phyloP scores from a whole-genome alignment of 345 rosid genomes.

The Gossypium herbaceum region DNA sequence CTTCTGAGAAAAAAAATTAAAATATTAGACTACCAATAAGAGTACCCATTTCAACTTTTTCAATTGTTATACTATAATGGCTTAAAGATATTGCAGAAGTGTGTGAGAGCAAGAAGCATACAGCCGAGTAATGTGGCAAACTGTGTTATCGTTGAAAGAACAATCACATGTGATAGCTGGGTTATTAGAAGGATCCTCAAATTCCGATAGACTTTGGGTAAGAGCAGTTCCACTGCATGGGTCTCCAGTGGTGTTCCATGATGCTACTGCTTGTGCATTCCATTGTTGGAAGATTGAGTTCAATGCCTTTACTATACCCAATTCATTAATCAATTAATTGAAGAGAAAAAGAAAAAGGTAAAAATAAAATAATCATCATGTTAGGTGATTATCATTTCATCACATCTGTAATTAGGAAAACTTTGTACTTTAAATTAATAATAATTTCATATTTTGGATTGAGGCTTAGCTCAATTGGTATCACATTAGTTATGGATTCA shows the following conservation, averaged over 20 bases:
- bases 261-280: conserved; percentile 23
- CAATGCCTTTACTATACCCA: conserved; percentile 31
- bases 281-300: conserved; percentile 47
- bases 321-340: too few species aligned
- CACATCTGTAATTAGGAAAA: too few species aligned
- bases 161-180: conserved; percentile 62
- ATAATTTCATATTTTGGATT: too few species aligned
- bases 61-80: too few species aligned
- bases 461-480: too few species aligned
- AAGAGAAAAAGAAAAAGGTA: not conserved
- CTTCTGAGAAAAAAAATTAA: conserved; percentile 18
- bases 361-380: too few species aligned
- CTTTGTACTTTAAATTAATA: too few species aligned
- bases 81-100: not conserved
- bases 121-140: conserved; percentile 15
- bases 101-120: conserved; percentile 3
- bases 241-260: conserved; percentile 52
- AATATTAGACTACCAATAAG: not conserved
- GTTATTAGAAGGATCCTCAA: conserved; percentile 23
- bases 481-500: too few species aligned
- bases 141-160: conserved; percentile 23
- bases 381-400: too few species aligned
- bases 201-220: conserved; percentile 7
- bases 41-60: too few species aligned
- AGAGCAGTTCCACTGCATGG: conserved; percentile 49